Conservation (phyloP, 768 basidiomycete genomes). For the Tephrocybe rancida region DNA sequence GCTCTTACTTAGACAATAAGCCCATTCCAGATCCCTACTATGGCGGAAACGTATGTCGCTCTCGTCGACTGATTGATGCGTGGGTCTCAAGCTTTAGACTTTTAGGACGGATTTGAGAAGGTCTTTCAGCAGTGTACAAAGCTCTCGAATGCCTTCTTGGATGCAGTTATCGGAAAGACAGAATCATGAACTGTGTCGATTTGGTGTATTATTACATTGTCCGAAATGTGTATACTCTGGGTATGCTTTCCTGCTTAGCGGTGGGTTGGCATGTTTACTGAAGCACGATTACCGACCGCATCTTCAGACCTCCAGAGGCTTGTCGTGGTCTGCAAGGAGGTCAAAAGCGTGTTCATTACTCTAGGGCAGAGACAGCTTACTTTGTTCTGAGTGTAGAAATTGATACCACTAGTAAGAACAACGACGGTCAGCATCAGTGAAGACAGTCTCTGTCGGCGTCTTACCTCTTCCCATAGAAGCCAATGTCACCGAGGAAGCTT, state of each 20-base stretch:
- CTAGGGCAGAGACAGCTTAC: slow-evolving; percentile 29
- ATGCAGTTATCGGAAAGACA: slow-evolving; percentile 49
- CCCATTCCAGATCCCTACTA: slow-evolving; percentile 89
- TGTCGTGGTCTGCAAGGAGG: slow-evolving; percentile 72
- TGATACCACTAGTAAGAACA: slow-evolving; percentile 63
- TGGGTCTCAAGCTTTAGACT: background rate
- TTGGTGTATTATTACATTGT: background rate
- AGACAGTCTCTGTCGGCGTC: slow-evolving; percentile 15
- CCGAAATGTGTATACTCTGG: background rate
- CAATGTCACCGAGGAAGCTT: slow-evolving; percentile 82
- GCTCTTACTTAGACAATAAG: slow-evolving; percentile 70
- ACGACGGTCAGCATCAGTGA: background rate
- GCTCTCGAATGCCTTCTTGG: slow-evolving; percentile 81
- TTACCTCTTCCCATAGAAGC: slow-evolving; percentile 89
- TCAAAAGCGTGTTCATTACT: background rate
- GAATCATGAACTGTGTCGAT: background rate
- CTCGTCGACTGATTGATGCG: background rate
- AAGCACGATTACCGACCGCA: slow-evolving; percentile 75
- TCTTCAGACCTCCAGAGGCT: slow-evolving; percentile 92
- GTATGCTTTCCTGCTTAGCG: slow-evolving; percentile 36
- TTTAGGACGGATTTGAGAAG: slow-evolving; percentile 66
- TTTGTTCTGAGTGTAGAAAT: slow-evolving; percentile 97
- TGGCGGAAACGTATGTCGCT: slow-evolving; percentile 57
- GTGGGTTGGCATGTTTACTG: slow-evolving; percentile 86
- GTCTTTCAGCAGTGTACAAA: slow-evolving; percentile 77